Evolutionary conservation across 371 early-diverging fungal genomes (phyloP).

Genomic region (Mortierella sp.): DNA sequence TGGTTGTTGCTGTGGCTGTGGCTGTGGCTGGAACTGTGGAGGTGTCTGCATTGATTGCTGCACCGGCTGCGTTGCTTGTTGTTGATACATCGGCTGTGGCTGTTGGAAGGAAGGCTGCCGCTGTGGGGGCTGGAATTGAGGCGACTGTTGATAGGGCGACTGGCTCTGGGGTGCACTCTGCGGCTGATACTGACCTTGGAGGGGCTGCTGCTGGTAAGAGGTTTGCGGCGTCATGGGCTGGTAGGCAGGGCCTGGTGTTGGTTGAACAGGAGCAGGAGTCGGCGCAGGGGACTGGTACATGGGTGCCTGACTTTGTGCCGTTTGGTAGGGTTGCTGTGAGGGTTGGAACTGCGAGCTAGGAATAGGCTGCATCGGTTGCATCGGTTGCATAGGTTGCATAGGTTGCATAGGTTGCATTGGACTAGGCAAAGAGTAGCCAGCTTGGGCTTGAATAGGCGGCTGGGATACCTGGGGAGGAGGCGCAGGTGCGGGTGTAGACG

Average conservation of each 20-base stretch:
- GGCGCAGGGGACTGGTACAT: constrained; percentile 15
- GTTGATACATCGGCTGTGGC: constrained; percentile 10
- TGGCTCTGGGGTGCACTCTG: constrained; percentile 1
- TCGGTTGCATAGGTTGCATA: constrained; percentile 26
- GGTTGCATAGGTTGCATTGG: constrained; percentile 36
- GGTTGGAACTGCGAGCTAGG: constrained; percentile 35
- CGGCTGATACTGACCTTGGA: constrained; percentile 15
- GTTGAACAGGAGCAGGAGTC: background rate
- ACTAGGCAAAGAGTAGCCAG: constrained; percentile 22
- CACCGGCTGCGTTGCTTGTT: constrained; percentile 5
- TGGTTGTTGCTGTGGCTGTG: constrained; percentile 32
- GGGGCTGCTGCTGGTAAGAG: constrained; percentile 21
- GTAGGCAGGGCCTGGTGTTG: constrained; percentile 2
- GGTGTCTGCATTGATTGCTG: constrained; percentile 13
- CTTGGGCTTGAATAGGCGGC: constrained; percentile 23
- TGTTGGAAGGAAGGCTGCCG: constrained; percentile 20
- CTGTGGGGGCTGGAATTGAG: constrained; percentile 14
- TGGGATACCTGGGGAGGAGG: constrained; percentile 36
- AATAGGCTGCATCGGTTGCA: constrained; percentile 27
- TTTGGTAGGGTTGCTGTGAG: constrained; percentile 1
- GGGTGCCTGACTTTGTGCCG: background rate
- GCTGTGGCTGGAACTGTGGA: constrained; percentile 18
- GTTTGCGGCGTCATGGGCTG: constrained; percentile 26
- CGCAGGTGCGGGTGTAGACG: constrained; percentile 41
- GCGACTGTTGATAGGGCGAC: constrained; percentile 23